These are phyloP conservation scores for Acrocalymma vagum DNA, from an alignment of 2,329 filamentous ascomycete species.

Conservation along the genomic window DNA sequence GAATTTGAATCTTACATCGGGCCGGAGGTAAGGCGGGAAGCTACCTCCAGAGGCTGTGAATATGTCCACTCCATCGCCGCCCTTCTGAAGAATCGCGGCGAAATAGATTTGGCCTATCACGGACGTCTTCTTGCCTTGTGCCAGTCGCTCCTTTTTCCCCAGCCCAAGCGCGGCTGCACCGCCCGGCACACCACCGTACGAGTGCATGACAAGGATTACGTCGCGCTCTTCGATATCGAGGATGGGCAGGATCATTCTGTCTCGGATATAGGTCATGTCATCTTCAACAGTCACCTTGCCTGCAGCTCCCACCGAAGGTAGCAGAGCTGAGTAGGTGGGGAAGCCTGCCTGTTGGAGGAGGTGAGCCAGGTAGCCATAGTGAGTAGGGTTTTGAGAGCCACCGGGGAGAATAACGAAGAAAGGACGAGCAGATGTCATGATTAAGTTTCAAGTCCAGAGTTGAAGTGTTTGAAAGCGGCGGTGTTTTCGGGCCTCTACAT, in stretches of 20 bases:
- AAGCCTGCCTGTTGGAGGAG: slow-evolving; percentile 32
- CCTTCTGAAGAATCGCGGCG: slow-evolving; percentile 12
- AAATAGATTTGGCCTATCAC: slow-evolving; percentile 23
- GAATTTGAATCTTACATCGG: no score
- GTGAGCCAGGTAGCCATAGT: slow-evolving; percentile 29
- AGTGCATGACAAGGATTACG: slow-evolving; percentile 19
- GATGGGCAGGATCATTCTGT: slow-evolving; percentile 14
- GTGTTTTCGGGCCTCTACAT: no score
- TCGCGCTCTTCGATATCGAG: slow-evolving; percentile 21
- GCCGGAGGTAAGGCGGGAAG: slow-evolving; percentile 19
- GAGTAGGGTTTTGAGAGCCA: slow-evolving; percentile 35
- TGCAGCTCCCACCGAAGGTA: slow-evolving; percentile 22
- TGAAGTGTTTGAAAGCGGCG: no score
- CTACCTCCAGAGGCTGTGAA: slow-evolving; percentile 17
- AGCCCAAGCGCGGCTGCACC: slow-evolving; percentile 14
- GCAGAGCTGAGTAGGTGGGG: slow-evolving; percentile 20
- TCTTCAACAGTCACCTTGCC: slow-evolving; percentile 14
- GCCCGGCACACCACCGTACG: slow-evolving; percentile 17
- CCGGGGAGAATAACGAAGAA: slow-evolving; percentile 43
- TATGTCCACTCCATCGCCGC: slow-evolving; percentile 18
- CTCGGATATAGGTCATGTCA: slow-evolving; percentile 11
- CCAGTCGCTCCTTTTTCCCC: slow-evolving; percentile 11
- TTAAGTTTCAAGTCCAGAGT: no score
- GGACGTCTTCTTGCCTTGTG: slow-evolving; percentile 17
- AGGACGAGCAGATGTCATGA: no score